Evolutionary conservation across 192 early-diverging fungal species (phyloP).

Genomic region (Hyaloraphidium curvatum): DNA sequence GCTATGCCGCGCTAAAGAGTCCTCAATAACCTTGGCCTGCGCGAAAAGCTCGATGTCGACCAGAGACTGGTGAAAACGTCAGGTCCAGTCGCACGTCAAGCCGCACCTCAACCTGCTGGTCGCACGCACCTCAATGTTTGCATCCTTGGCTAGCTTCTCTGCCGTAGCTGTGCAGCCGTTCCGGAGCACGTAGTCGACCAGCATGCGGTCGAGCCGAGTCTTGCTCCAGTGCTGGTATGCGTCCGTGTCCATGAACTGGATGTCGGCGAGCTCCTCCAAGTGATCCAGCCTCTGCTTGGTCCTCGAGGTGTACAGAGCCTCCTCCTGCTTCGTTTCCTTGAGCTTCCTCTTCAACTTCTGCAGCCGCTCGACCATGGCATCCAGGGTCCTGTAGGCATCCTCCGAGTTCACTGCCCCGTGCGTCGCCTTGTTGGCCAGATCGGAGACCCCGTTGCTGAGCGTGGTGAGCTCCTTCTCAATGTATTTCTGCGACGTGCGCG

Average conservation of each 20-base stretch:
- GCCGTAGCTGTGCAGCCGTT: constrained; percentile 67
- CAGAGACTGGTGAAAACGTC: constrained; percentile 57
- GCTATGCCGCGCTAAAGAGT: constrained; percentile 49
- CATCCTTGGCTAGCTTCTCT: constrained; percentile 32
- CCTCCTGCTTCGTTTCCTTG: constrained; percentile 54
- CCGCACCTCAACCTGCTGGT: too few species aligned
- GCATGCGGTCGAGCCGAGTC: constrained; percentile 61
- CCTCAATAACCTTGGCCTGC: constrained; percentile 59
- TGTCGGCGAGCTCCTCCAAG: constrained; percentile 44
- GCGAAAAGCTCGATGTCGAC: constrained; percentile 84
- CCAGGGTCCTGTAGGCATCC: constrained; percentile 34
- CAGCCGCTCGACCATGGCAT: constrained; percentile 42
- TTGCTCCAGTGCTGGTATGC: constrained; percentile 74
- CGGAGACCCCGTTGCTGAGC: constrained; percentile 21
- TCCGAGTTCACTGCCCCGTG: constrained; percentile 21
- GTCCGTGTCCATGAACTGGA: constrained; percentile 39
- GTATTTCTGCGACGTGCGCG: constrained; percentile 52
- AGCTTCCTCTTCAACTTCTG: constrained; percentile 56
- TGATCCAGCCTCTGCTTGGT: constrained; percentile 56
- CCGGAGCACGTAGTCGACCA: constrained; percentile 92
- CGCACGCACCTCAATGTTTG: constrained; percentile 39
- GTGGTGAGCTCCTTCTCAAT: constrained; percentile 59
- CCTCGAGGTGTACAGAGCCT: constrained; percentile 41
- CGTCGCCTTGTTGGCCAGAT: constrained; percentile 21
- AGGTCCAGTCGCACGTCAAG: too few species aligned